These are phyloP conservation scores for Arachis stenosperma DNA, from an alignment of 306 rosid genomes.

Conservation along the genomic window DNA sequence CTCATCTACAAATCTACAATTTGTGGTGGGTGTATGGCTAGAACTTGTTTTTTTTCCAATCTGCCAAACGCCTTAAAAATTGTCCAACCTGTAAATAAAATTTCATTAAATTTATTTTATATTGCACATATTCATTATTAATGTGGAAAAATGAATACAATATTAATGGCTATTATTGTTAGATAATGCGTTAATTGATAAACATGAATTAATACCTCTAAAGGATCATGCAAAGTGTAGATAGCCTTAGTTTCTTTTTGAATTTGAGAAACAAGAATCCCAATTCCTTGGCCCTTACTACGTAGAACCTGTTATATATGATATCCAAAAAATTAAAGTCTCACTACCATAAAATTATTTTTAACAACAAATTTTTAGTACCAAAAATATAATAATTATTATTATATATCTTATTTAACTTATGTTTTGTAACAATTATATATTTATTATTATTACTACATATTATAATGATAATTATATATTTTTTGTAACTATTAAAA, in stretches of 20 bases:
- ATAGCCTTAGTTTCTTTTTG: constrained; percentile 86
- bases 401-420: too few species aligned
- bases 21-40: constrained; percentile 13
- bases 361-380: too few species aligned
- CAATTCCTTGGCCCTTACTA: constrained; percentile 72
- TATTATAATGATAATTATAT: too few species aligned
- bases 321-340: background rate
- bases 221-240: constrained; percentile 85
- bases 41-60: constrained; percentile 56
- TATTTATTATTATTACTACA: too few species aligned
- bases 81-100: constrained; percentile 61
- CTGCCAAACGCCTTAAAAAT: constrained; percentile 76
- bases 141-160: constrained; percentile 8
- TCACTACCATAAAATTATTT: too few species aligned
- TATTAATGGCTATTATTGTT: background rate
- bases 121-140: background rate
- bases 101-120: background rate
- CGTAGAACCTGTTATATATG: constrained; percentile 56
- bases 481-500: too few species aligned
- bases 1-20: constrained; percentile 43
- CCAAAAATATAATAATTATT: too few species aligned
- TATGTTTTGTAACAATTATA: background rate
- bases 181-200: too few species aligned
- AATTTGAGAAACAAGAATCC: constrained; percentile 83
- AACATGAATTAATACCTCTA: constrained; percentile 52